Evolutionary conservation across 140 eudicot species (phyloP), one percentile per base, ranked within the genome.

Genomic region (Bidens hawaiensis): DNA sequence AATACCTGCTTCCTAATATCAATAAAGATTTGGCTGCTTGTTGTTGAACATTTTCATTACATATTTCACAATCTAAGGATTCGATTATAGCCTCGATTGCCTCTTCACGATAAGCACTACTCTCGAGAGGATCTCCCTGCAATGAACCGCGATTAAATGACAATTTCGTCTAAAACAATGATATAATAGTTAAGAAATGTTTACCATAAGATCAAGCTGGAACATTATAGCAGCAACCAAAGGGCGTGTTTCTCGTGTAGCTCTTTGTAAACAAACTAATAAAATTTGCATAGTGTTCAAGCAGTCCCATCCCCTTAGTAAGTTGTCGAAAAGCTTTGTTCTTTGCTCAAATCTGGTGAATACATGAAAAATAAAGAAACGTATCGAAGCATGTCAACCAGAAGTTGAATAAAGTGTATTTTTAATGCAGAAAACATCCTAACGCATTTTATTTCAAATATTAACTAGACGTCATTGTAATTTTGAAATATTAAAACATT

Each of bases 161-260:
- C n/a, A 59, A 47, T 68, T 72, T n/a, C n/a, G n/a, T n/a, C n/a
- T n/a, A n/a, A n/a, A n/a, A n/a, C n/a, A n/a, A n/a, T n/a, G n/a
- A n/a, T 61, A 53, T 19, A 38, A 4, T 36, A n/a, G 3, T 60
- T 60, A 11, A 18, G 25, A 55, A 67, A 71, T 31, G 13, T 4
- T 72, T 79, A 87, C 95, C 95, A 81, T 33, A 68, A 87, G 95
- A 55, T 87, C 95, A 30, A 87, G 86, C 75, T 83, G 93, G 25
- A 87, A 68, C 78, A 87, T 64, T 54, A 81, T 68, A 38, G 81
- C 79, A n/a, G 95, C 88, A 74, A 81, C 65, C 45, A 76, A 22
- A 3, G 93, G 89, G 34, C 84, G 76, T 60, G 76, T 83, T 76
- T 81, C 88, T 48, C 62, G 78, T 47, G 65, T 70, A 33, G 88